phyloP scores from a whole-genome alignment of 805 yeast genomes.

The Starmerella stellata region DNA sequence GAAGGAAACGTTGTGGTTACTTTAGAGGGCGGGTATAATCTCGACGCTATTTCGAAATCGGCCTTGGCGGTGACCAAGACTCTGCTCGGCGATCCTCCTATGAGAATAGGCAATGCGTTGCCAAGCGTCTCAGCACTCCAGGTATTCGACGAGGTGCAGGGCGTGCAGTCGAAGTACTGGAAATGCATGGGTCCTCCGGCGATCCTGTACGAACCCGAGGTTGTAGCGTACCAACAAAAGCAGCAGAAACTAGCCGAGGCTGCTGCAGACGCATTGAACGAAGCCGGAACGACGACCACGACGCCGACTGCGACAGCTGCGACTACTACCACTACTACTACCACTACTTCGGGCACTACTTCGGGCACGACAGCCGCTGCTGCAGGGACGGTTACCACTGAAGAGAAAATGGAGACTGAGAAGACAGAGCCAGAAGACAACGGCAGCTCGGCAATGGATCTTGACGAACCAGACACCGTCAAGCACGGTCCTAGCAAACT shows the following conservation, averaged over 20 bases:
- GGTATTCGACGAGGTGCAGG: slow-evolving; percentile 63
- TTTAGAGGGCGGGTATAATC: slow-evolving; percentile 90
- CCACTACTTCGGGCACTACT: no score
- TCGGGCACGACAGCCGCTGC: not conserved
- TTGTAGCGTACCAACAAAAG: slow-evolving; percentile 12
- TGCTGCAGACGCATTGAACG: slow-evolving; percentile 11
- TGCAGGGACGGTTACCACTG: slow-evolving; percentile 1
- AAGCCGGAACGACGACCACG: not conserved
- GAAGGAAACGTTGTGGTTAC: slow-evolving; percentile 77
- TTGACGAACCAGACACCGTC: not conserved
- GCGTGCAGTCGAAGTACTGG: slow-evolving; percentile 75
- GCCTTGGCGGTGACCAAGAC: slow-evolving; percentile 87
- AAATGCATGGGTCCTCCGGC: slow-evolving; percentile 38
- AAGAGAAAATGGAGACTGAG: slow-evolving; percentile 1
- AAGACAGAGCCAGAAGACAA: not conserved
- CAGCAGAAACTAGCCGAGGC: slow-evolving; percentile 10
- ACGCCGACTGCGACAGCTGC: no score
- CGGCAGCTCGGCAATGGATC: not conserved
- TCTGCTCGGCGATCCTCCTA: slow-evolving; percentile 89
- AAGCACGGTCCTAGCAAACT: slow-evolving; percentile 3
- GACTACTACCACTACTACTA: no score
- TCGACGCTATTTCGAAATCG: slow-evolving; percentile 75
- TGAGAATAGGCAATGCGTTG: slow-evolving; percentile 36
- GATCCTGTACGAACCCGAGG: slow-evolving; percentile 12
- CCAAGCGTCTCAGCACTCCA: slow-evolving; percentile 66